Percentiles rank a stretch among this genome's conserved stretches.
Conservation (phyloP, 257 asterid genomes). For the Solanum piurae region DNA sequence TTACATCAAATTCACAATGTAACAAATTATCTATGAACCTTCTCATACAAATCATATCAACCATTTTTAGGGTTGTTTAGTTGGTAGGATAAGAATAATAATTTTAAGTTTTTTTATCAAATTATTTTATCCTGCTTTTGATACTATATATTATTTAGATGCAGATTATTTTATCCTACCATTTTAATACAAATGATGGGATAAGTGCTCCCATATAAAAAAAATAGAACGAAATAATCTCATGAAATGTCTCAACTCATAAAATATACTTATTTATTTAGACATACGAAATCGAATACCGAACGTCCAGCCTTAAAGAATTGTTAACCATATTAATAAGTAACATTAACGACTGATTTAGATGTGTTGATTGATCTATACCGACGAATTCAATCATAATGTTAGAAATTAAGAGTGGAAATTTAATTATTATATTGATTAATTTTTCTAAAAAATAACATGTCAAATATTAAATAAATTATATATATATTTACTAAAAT, state of each 20-base stretch:
- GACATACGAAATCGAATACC: too few species aligned
- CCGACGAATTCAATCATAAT: background rate
- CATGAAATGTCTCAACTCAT: background rate
- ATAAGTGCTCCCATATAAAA: background rate
- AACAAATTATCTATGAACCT: background rate
- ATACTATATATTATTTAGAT: rapidly evolving
- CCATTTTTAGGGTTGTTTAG: too few species aligned
- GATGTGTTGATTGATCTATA: background rate
- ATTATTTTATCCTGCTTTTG: background rate
- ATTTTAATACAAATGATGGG: background rate
- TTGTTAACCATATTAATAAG: background rate
- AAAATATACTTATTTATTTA: too few species aligned
- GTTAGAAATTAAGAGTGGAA: background rate
- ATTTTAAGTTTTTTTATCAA: background rate
- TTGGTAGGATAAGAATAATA: too few species aligned
- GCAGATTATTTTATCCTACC: too few species aligned
- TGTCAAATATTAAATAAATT: background rate
- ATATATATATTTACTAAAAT: background rate
- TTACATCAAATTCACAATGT: background rate
- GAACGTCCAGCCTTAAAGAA: background rate
- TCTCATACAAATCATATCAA: background rate
- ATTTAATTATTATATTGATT: background rate
- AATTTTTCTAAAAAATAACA: background rate
- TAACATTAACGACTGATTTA: background rate
- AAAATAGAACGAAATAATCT: background rate